Base-by-base conservation (phyloP, 306 rosid species). In the Pyrus betulifolia region DNA sequence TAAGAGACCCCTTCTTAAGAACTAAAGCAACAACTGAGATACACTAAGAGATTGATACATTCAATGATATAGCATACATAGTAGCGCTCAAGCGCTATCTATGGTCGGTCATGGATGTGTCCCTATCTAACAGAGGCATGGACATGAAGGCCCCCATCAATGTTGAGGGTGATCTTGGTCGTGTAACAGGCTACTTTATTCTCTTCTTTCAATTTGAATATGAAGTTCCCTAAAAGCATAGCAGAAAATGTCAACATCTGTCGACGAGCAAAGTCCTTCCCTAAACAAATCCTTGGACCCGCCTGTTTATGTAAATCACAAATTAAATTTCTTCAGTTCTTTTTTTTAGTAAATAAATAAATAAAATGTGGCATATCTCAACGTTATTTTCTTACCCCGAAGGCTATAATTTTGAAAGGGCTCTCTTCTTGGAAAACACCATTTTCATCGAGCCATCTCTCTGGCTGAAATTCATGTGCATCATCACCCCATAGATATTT, bases 381-480 rank as follows among this genome's bases (percentile, higher is more conserved):
- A 31, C 0, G 6, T 31, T 31, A 31, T 31, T 31, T 31, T 31
- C 35, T 31, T 31, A 31, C 6, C 6, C 6, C 6, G 6, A 84
- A 81, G 59, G 85, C 83, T 15, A 76, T 74, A 65, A 84, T 78
- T 63, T 75, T 81, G 61, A 78, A 84, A 30, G 79, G 75, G 59
- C 74, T 84, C 14, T 84, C 81, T 11, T 79, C 74, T 28, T 73
- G 67, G 67, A 81, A 75, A 4, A 33, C 35, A 2, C 83, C 85
- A n/a, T 81, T 71, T 76, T n/a, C 35, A 15, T 75, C 55, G 7
- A 84, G 42, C 88, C 85, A 84, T 67, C 88, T 70, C 33, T 84
- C 77, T 0, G 85, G 88, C 57, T 60, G 74, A 52, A 81, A 84
- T 30, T 84, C 76, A 61, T 84, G 74, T 0, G 76, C 88, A 40